These are phyloP conservation scores for Blastocystis hominis DNA, from an alignment of 352 stramenopile species.

Conservation along the genomic window DNA sequence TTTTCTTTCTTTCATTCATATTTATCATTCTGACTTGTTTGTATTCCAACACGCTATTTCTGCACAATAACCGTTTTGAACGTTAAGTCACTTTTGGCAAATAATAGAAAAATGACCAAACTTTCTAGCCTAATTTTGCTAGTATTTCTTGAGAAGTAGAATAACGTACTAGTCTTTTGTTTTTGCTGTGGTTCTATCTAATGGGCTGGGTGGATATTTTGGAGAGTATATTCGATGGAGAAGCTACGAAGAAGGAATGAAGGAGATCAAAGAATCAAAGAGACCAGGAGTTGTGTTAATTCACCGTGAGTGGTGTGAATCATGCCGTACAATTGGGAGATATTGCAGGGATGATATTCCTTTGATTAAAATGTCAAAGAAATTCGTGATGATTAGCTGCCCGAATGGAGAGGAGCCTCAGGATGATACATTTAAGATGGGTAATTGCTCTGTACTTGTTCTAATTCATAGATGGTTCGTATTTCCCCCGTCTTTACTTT, in stretches of 20 bases:
- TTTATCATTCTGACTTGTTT: background rate
- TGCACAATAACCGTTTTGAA: background rate
- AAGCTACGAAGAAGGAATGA: slow-evolving; percentile 54
- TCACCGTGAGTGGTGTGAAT: slow-evolving; percentile 45
- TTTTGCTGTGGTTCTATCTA: background rate
- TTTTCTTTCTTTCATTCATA: background rate
- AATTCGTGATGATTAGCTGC: slow-evolving; percentile 56
- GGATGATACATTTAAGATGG: slow-evolving; percentile 48
- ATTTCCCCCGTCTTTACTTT: slow-evolving; percentile 57
- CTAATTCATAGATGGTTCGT: slow-evolving; percentile 46
- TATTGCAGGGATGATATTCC: slow-evolving; percentile 47
- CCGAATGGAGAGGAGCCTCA: slow-evolving; percentile 56
- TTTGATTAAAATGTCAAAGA: slow-evolving; percentile 52
- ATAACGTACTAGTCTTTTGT: background rate
- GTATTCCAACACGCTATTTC: background rate
- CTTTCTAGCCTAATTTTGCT: background rate
- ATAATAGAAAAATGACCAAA: slow-evolving; percentile 3
- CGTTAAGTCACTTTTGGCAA: background rate
- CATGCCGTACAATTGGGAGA: slow-evolving; percentile 19
- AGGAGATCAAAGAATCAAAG: slow-evolving; percentile 45
- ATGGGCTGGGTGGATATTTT: slow-evolving; percentile 28
- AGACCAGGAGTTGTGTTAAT: slow-evolving; percentile 41
- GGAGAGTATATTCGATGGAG: slow-evolving; percentile 52
- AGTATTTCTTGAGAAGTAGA: background rate
- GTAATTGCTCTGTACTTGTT: background rate